These are phyloP conservation scores for Colletotrichum aenigma DNA, from an alignment of 2,329 filamentous ascomycete genomes.

Conservation along the genomic window DNA sequence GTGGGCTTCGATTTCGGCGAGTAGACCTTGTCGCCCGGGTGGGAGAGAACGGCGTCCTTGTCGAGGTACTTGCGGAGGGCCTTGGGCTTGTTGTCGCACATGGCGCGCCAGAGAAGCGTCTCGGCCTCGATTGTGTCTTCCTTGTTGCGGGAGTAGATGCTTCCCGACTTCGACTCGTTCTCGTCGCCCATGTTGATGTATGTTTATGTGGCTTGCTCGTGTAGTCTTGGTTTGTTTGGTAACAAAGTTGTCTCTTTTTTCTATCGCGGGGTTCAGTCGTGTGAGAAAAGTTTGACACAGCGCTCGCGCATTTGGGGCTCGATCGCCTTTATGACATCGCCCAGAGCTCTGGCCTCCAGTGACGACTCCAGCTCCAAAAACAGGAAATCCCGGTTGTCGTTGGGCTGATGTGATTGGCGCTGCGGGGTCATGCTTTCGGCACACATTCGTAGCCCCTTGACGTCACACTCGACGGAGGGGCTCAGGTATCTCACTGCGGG, in stretches of 20 bases:
- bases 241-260: background rate
- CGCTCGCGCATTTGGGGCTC: background rate
- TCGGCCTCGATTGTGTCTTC: slow-evolving; percentile 37
- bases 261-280: background rate
- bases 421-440: background rate
- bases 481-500: background rate
- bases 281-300: too few relatives aligned
- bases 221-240: background rate
- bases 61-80: slow-evolving; percentile 36
- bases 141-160: slow-evolving; percentile 37
- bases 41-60: slow-evolving; percentile 34
- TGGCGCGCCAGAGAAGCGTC: slow-evolving; percentile 37
- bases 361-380: slow-evolving; percentile 12
- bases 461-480: slow-evolving; percentile 14
- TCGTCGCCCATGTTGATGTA: slow-evolving; percentile 9
- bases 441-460: background rate
- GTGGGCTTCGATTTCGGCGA: slow-evolving; percentile 33
- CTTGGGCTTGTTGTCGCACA: slow-evolving; percentile 35
- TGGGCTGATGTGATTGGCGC: background rate
- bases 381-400: slow-evolving; percentile 1
- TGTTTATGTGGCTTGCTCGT: background rate
- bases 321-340: slow-evolving; percentile 14
- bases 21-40: slow-evolving; percentile 34
- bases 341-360: slow-evolving; percentile 15
- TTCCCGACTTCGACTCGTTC: slow-evolving; percentile 1